phyloP scores from a whole-genome alignment of 2,329 filamentous ascomycete species.

The Fusarium nodosum region DNA sequence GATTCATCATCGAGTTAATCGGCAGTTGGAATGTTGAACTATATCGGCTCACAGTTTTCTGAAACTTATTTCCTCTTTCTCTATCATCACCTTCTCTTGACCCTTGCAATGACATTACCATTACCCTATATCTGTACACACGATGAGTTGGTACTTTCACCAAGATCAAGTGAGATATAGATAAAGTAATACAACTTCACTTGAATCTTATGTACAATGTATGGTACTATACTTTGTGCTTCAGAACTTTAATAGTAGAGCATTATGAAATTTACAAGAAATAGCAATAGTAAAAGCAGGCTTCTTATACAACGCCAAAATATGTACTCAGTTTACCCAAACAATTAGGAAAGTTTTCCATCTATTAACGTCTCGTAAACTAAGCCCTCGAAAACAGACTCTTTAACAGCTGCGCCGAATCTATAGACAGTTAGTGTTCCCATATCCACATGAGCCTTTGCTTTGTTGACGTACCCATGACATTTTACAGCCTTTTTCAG shows the following conservation, averaged over 20 bases:
- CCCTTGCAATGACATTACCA: no score
- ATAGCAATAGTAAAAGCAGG: no score
- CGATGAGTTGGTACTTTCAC: not conserved
- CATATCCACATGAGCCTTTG: rapidly evolving
- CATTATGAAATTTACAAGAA: no score
- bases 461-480: slow-evolving; percentile 13
- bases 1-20: not conserved
- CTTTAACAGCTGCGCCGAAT: slow-evolving; percentile 29
- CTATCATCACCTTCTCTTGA: not conserved
- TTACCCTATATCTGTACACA: not conserved
- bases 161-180: not conserved
- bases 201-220: no score
- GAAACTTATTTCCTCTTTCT: not conserved
- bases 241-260: no score
- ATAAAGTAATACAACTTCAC: no score
- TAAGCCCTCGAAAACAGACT: slow-evolving; percentile 28
- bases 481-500: slow-evolving; percentile 25
- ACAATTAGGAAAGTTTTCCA: not conserved
- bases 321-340: rapidly evolving
- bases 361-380: slow-evolving; percentile 11
- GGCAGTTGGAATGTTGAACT: rapidly evolving
- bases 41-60: no score
- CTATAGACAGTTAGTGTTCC: not conserved
- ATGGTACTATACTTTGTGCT: no score
- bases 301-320: rapidly evolving